A percentile compares a stretch with the other conserved stretches of the same genome.
phyloP scores from a whole-genome alignment of 352 stramenopile species.

The Globisporangium iwayamae region DNA sequence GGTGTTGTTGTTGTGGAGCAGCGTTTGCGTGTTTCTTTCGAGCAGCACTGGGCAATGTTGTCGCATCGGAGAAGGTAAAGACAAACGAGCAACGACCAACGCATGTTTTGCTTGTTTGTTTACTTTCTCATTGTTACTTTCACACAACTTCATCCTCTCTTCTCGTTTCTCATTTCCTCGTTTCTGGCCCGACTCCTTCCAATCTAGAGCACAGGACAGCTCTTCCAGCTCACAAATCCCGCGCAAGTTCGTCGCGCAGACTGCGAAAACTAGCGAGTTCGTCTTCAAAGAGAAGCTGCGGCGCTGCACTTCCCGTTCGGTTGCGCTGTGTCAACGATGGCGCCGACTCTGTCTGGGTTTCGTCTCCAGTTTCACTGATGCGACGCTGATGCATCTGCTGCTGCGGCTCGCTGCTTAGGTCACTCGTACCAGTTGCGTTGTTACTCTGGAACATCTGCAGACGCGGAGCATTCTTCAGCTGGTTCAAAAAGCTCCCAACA shows the following conservation, averaged over 20 bases:
- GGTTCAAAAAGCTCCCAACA: slow-evolving; percentile 73
- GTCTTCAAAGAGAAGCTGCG: slow-evolving; percentile 61
- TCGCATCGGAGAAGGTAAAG: background rate
- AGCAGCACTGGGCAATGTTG: background rate
- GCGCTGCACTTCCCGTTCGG: background rate
- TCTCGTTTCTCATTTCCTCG: background rate
- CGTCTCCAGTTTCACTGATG: background rate
- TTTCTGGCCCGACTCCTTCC: background rate
- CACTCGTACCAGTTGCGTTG: background rate
- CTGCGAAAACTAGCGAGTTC: slow-evolving; percentile 69
- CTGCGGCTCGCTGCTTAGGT: background rate
- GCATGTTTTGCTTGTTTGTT: background rate
- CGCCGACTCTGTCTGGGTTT: background rate
- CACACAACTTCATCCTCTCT: background rate
- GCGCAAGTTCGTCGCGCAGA: slow-evolving; percentile 62
- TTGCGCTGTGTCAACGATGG: slow-evolving; percentile 1
- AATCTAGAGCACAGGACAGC: background rate
- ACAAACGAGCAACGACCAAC: background rate
- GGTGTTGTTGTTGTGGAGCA: background rate
- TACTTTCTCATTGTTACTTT: background rate
- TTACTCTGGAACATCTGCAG: slow-evolving; percentile 29
- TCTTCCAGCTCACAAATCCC: slow-evolving; percentile 21
- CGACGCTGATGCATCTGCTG: background rate
- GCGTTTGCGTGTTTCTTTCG: background rate
- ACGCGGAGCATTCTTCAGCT: slow-evolving; percentile 73